phyloP scores from a whole-genome alignment of 257 asterid genomes.

The Nicotiana otophora region DNA sequence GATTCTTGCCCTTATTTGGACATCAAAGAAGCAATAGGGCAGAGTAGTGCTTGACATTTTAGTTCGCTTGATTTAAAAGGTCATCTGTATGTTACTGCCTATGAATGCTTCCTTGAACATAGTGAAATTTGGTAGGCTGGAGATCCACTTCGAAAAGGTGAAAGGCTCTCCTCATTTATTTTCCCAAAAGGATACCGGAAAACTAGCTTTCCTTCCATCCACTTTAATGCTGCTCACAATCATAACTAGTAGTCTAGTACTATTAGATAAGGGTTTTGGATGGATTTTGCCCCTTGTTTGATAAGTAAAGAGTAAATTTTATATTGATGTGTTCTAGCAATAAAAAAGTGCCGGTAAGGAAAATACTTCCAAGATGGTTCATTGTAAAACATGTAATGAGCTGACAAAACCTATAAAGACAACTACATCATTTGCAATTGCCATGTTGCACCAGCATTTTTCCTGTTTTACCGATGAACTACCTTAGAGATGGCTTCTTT shows the following conservation, averaged over 20 bases:
- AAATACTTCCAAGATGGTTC: not conserved
- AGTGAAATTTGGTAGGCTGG: not conserved
- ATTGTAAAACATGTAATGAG: not conserved
- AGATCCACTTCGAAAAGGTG: not conserved
- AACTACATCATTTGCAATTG: not conserved
- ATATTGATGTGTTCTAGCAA: not conserved
- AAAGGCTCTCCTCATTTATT: not conserved
- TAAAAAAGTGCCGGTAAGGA: not conserved
- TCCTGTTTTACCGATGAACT: not conserved
- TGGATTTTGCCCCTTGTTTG: not conserved
- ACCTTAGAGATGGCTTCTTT: not conserved
- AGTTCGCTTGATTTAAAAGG: not conserved
- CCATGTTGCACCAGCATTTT: not conserved
- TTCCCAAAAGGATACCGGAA: not conserved
- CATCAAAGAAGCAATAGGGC: not conserved
- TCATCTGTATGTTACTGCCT: not conserved
- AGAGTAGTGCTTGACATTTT: not conserved
- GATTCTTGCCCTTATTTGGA: not conserved
- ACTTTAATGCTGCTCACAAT: not conserved
- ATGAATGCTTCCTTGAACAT: not conserved
- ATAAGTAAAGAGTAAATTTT: not conserved
- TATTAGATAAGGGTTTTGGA: not conserved
- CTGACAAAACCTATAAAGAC: not conserved
- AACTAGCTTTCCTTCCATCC: not conserved
- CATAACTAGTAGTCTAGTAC: too few species aligned